A percentile compares a stretch with the other conserved stretches of the same genome.
Evolutionary conservation across 2,329 filamentous ascomycete genomes (phyloP).

Genomic region (Ophiocordyceps robertsii): DNA sequence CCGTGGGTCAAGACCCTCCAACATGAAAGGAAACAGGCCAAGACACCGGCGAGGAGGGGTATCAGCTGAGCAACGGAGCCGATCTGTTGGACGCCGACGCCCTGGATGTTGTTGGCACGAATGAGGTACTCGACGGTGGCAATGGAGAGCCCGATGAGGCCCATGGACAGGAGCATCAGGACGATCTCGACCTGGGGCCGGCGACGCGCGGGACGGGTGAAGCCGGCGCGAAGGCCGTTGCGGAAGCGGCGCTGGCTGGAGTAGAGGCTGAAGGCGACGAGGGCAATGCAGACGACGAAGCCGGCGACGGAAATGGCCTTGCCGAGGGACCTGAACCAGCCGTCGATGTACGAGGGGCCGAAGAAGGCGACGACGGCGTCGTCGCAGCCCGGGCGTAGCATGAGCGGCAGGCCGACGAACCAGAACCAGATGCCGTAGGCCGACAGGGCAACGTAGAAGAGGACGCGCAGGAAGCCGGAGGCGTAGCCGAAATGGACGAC

Average conservation of each 20-base stretch:
- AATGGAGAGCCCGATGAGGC: conserved; percentile 7
- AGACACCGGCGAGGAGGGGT: conserved; percentile 9
- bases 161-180: conserved; percentile 8
- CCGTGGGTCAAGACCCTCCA: conserved; percentile 8
- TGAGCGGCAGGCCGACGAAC: conserved; percentile 8
- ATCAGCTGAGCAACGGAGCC: conserved; percentile 10
- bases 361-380: conserved; percentile 9
- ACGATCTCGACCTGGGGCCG: conserved; percentile 9
- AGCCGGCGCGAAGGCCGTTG: conserved; percentile 2
- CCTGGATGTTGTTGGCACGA: conserved; percentile 5
- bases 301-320: conserved; percentile 6
- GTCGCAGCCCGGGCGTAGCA: conserved; percentile 2
- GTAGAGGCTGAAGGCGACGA: conserved; percentile 2
- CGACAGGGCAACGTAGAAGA: conserved; percentile 10
- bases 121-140: conserved; percentile 10
- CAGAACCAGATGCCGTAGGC: conserved; percentile 12
- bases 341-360: conserved; percentile 4
- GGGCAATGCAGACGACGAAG: conserved; percentile 5
- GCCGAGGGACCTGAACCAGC: conserved; percentile 8
- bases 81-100: conserved; percentile 4
- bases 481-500: conserved; percentile 7
- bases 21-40: conserved; percentile 6
- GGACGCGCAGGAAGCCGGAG: conserved; percentile 9
- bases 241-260: conserved; percentile 3
- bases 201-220: background rate